Evolutionary conservation across 2,329 filamentous ascomycete genomes (phyloP).

Genomic region (Nigrospora oryzae): DNA sequence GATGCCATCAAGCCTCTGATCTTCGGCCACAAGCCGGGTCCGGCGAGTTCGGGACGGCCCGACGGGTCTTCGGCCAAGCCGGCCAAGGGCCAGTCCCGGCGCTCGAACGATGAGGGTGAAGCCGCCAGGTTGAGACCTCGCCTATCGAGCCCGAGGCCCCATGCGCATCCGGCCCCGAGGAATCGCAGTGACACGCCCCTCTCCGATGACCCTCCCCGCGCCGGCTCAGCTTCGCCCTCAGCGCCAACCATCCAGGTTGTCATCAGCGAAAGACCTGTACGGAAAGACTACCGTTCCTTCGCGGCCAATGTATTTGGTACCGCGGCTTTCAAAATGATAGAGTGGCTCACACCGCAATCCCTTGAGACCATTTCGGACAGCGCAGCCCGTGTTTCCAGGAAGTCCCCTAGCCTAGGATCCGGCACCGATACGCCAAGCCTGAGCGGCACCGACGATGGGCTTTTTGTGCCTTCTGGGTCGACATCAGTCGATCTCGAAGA

Average conservation of each 20-base stretch:
- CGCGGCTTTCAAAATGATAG: slow-evolving; percentile 60
- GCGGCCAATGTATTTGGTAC: slow-evolving; percentile 57
- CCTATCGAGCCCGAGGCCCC: no score
- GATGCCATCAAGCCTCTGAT: slow-evolving; percentile 38
- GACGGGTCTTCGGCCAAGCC: no score
- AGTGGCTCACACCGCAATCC: slow-evolving; percentile 58
- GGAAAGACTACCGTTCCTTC: slow-evolving; percentile 51
- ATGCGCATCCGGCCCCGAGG: no score
- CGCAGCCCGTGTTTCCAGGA: slow-evolving; percentile 14
- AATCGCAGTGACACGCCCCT: no score
- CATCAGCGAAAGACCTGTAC: slow-evolving; percentile 36
- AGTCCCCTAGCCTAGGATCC: slow-evolving; percentile 7
- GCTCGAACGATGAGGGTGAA: no score
- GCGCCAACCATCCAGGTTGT: slow-evolving; percentile 18
- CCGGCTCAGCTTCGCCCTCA: slow-evolving; percentile 1
- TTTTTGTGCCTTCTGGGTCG: slow-evolving; percentile 1
- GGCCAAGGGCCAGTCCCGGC: no score
- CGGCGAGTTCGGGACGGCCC: background rate
- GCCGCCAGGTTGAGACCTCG: no score
- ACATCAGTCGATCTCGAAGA: slow-evolving; percentile 2
- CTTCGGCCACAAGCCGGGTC: slow-evolving; percentile 28
- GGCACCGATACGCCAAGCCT: background rate
- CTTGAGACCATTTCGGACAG: slow-evolving; percentile 38
- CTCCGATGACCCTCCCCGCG: background rate
- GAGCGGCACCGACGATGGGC: background rate